These are phyloP conservation scores for Dothiorella sarmentorum DNA, from an alignment of 2,329 filamentous ascomycete species.

Conservation along the genomic window DNA sequence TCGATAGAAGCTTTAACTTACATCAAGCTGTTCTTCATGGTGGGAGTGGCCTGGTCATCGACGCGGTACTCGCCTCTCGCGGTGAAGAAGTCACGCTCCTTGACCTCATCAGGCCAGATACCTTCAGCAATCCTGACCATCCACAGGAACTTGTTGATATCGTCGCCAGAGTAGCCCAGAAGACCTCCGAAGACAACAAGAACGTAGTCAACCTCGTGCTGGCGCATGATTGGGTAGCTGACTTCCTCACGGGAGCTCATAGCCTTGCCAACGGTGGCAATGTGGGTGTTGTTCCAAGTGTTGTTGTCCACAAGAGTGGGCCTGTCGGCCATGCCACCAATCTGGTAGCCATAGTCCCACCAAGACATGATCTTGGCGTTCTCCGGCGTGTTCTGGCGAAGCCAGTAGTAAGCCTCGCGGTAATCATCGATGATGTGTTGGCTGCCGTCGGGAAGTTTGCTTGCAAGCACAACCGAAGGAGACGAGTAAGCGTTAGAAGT, in stretches of 20 bases:
- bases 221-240: conserved; percentile 96
- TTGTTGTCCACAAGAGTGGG: conserved; percentile 99
- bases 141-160: conserved; percentile 99
- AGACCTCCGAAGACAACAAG: conserved; percentile 94
- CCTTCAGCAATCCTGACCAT: conserved; percentile 99
- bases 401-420: conserved; percentile 98
- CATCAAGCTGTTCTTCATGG: conserved; percentile 99
- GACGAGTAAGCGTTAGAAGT: conserved; percentile 99
- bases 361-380: conserved; percentile 99
- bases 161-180: conserved; percentile 94
- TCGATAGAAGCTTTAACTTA: conserved; percentile 48
- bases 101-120: conserved; percentile 99
- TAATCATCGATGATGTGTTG: conserved; percentile 99
- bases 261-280: conserved; percentile 96
- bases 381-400: conserved; percentile 91
- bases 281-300: conserved; percentile 99
- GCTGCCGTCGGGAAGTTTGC: conserved; percentile 85
- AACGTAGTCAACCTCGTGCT: conserved; percentile 99
- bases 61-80: conserved; percentile 89
- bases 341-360: conserved; percentile 99
- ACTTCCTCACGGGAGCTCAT: conserved; percentile 98
- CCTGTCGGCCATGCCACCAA: conserved; percentile 97
- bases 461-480: conserved; percentile 92
- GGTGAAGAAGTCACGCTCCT: conserved; percentile 96
- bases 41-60: conserved; percentile 86